These are phyloP conservation scores for Neonectria sp. DNA, from an alignment of 2,329 filamentous ascomycete genomes.

Conservation along the genomic window DNA sequence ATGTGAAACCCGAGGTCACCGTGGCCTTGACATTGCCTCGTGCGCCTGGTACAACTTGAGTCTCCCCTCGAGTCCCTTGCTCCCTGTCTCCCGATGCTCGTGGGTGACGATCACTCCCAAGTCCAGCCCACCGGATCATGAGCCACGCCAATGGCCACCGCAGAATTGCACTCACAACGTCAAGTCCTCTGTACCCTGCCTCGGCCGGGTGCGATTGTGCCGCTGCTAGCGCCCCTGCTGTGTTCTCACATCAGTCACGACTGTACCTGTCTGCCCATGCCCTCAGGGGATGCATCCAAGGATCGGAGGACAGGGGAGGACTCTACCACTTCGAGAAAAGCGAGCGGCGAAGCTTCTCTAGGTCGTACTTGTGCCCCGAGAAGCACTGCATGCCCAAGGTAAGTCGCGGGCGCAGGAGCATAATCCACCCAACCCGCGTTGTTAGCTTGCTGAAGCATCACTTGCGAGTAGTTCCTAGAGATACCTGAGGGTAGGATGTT, in stretches of 20 bases:
- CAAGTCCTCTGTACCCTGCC: background rate
- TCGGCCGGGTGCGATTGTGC: background rate
- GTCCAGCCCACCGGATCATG: slow-evolving; percentile 10
- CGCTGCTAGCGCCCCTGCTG: background rate
- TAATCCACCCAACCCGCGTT: background rate
- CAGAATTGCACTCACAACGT: background rate
- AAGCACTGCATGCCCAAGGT: slow-evolving; percentile 2
- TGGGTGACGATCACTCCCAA: slow-evolving; percentile 4
- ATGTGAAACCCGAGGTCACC: slow-evolving; percentile 15
- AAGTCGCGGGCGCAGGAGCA: slow-evolving; percentile 7
- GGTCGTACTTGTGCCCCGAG: slow-evolving; percentile 12
- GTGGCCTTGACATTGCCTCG: slow-evolving; percentile 9
- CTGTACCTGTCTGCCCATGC: background rate
- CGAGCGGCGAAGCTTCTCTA: slow-evolving; percentile 1
- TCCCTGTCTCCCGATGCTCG: slow-evolving; percentile 2
- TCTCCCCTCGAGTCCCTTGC: slow-evolving; percentile 3
- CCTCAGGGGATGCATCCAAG: slow-evolving; percentile 7
- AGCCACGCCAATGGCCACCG: background rate
- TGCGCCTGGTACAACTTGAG: slow-evolving; percentile 4
- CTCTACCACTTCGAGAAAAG: background rate
- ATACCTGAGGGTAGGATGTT: background rate
- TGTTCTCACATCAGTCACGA: background rate
- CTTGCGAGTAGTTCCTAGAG: slow-evolving; percentile 14
- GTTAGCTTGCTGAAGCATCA: slow-evolving; percentile 18
- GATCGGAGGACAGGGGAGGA: slow-evolving; percentile 13